Percentiles rank a stretch among this genome's conserved stretches.
Evolutionary conservation across 495 filamentous ascomycete genomes (phyloP).

Genomic region (Annulohypoxylon stygium): DNA sequence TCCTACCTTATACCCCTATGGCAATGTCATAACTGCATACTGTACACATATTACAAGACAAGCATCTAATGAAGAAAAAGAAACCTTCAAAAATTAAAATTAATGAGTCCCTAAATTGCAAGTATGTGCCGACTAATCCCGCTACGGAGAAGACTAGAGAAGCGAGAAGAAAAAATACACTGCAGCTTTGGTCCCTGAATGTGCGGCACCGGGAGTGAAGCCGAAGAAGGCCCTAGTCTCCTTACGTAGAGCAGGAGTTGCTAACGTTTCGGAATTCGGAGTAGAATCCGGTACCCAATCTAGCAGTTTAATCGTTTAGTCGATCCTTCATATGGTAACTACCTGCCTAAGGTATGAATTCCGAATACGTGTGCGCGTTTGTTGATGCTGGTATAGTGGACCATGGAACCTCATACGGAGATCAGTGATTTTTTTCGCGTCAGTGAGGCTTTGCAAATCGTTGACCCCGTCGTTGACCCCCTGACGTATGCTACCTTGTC

Average conservation of each 20-base stretch:
- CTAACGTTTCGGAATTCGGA: constrained; percentile 31
- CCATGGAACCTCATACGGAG: constrained; percentile 17
- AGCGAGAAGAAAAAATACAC: constrained; percentile 1
- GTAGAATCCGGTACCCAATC: constrained; percentile 21
- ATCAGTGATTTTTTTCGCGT: constrained; percentile 23
- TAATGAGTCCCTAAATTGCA: not conserved
- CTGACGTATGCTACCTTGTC: not conserved
- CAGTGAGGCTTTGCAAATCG: constrained; percentile 19
- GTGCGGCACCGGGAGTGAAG: constrained; percentile 17
- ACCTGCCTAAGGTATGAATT: constrained; percentile 4
- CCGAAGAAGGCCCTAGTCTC: constrained; percentile 31
- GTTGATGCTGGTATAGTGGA: not conserved
- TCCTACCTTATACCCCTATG: constrained; percentile 32
- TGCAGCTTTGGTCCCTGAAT: not conserved
- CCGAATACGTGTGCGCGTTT: not conserved
- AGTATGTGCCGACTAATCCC: constrained; percentile 1
- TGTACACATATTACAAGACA: not conserved
- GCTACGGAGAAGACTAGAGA: not conserved
- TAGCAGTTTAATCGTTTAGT: constrained; percentile 9
- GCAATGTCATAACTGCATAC: constrained; percentile 11
- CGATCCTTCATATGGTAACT: constrained; percentile 13
- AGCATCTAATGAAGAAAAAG: constrained; percentile 6
- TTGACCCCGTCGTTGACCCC: not conserved
- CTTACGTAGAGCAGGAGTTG: constrained; percentile 18
- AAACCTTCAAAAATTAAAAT: not conserved